phyloP scores from a whole-genome alignment of 2,329 filamentous ascomycete species.

The Fusarium sambucinum region DNA sequence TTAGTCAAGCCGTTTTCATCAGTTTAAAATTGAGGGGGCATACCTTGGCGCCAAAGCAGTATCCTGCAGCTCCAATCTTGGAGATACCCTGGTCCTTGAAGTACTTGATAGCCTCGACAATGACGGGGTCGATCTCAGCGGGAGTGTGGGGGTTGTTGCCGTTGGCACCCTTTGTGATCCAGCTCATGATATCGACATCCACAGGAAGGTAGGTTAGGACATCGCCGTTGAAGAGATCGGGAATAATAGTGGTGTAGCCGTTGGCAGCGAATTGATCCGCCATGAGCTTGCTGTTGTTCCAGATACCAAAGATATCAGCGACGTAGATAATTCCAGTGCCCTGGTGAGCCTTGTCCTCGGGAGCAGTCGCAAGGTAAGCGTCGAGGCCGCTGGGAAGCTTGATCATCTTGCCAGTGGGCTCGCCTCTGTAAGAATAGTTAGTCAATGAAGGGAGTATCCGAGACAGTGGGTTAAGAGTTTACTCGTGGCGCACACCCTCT shows the following conservation, averaged over 20 bases:
- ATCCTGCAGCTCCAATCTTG: conserved; percentile 69
- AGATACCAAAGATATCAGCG: conserved; percentile 56
- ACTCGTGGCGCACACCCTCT: conserved; percentile 66
- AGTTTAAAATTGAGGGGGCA: conserved; percentile 41
- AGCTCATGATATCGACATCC: conserved; percentile 50
- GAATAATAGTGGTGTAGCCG: conserved; percentile 56
- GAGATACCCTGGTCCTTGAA: conserved; percentile 65
- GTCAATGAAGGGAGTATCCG: not conserved
- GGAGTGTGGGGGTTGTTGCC: conserved; percentile 61
- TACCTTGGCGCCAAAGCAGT: conserved; percentile 75
- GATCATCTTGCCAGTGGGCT: conserved; percentile 60
- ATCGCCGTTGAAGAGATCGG: conserved; percentile 57
- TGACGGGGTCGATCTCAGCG: conserved; percentile 52
- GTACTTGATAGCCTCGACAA: conserved; percentile 61
- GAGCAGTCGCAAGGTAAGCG: conserved; percentile 64
- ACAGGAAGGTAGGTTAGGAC: conserved; percentile 44
- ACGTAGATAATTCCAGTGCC: conserved; percentile 53
- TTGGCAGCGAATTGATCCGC: conserved; percentile 56
- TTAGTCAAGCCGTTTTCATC: not conserved
- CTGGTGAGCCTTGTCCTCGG: conserved; percentile 46
- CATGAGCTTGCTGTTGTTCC: conserved; percentile 56
- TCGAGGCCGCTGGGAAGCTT: conserved; percentile 60
- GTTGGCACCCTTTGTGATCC: conserved; percentile 56
- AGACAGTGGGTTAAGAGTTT: conserved; percentile 42
- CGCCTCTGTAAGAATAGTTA: conserved; percentile 55